A percentile compares a stretch with the other conserved stretches of the same genome.
Evolutionary conservation across 2,329 filamentous ascomycete genomes (phyloP).

Genomic region (Purpureocillium takamizusanense): DNA sequence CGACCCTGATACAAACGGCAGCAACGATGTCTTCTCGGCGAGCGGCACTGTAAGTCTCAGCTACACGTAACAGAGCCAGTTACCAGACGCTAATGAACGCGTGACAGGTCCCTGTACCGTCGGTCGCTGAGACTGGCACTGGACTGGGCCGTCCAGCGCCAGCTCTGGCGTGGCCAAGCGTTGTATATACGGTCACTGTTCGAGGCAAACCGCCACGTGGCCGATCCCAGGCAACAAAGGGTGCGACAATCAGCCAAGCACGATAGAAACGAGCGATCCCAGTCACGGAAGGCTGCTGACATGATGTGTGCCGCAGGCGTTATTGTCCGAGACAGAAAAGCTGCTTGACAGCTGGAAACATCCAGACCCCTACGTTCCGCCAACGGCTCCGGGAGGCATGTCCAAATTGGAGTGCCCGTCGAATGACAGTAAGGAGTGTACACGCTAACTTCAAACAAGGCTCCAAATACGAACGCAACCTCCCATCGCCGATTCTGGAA

Average conservation of each 20-base stretch:
- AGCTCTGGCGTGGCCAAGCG: slow-evolving; percentile 91
- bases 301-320: slow-evolving; percentile 42
- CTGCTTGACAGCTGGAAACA: slow-evolving; percentile 93
- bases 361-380: slow-evolving; percentile 82
- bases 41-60: not conserved
- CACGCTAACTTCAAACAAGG: slow-evolving; percentile 40
- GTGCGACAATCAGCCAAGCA: slow-evolving; percentile 37
- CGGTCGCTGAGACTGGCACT: slow-evolving; percentile 87
- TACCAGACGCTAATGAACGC: not conserved
- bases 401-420: no score
- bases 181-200: slow-evolving; percentile 93
- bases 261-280: not conserved
- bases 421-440: not conserved
- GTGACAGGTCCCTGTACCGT: slow-evolving; percentile 66
- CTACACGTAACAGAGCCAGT: no score
- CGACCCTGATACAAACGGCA: no score
- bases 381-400: slow-evolving; percentile 87
- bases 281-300: not conserved
- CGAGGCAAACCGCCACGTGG: slow-evolving; percentile 81
- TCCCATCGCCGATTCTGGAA: slow-evolving; percentile 69
- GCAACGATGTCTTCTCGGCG: not conserved
- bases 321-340: slow-evolving; percentile 82
- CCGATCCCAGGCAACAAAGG: slow-evolving; percentile 76
- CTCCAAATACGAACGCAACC: slow-evolving; percentile 92
- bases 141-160: slow-evolving; percentile 89